Percentiles rank a stretch among this genome's conserved stretches.
Conservation (phyloP, 768 basidiomycete species). For the Boletales sp. region DNA sequence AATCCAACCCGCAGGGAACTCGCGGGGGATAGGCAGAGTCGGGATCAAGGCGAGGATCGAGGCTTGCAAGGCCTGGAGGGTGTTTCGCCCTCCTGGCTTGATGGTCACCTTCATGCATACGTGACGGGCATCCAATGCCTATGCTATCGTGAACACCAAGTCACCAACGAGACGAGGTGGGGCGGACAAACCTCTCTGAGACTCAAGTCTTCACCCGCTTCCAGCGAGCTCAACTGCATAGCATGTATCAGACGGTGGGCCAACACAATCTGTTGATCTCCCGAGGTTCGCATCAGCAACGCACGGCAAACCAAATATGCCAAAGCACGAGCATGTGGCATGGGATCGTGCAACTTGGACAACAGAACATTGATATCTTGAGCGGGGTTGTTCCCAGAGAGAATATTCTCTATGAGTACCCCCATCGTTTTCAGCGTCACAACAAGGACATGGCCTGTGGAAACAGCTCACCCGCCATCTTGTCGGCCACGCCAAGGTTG, state of each 20-base stretch:
- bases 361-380: conserved; percentile 49
- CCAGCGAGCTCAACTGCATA: conserved; percentile 44
- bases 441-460: too few relatives aligned
- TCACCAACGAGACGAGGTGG: not conserved
- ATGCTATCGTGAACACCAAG: conserved; percentile 1
- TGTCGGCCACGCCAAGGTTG: conserved; percentile 53
- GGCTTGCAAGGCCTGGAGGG: conserved; percentile 54
- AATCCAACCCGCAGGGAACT: conserved; percentile 45
- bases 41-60: conserved; percentile 52
- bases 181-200: conserved; percentile 28
- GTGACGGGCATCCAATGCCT: conserved; percentile 45
- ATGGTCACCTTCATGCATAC: conserved; percentile 48
- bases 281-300: conserved; percentile 52
- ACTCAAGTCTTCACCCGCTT: conserved; percentile 37
- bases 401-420: conserved; percentile 54
- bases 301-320: conserved; percentile 62
- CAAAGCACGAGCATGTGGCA: conserved; percentile 53
- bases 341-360: conserved; percentile 44
- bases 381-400: conserved; percentile 44
- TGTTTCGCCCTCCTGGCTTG: conserved; percentile 60
- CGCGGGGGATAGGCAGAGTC: conserved; percentile 44
- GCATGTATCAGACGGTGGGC: conserved; percentile 46
- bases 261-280: conserved; percentile 54
- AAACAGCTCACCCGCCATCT: conserved; percentile 57
- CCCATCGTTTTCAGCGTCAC: not conserved